Evolutionary conservation across 2,329 filamentous ascomycete species (phyloP), one percentile per base, ranked within the genome.

Genomic region (Fusarium paranaense): DNA sequence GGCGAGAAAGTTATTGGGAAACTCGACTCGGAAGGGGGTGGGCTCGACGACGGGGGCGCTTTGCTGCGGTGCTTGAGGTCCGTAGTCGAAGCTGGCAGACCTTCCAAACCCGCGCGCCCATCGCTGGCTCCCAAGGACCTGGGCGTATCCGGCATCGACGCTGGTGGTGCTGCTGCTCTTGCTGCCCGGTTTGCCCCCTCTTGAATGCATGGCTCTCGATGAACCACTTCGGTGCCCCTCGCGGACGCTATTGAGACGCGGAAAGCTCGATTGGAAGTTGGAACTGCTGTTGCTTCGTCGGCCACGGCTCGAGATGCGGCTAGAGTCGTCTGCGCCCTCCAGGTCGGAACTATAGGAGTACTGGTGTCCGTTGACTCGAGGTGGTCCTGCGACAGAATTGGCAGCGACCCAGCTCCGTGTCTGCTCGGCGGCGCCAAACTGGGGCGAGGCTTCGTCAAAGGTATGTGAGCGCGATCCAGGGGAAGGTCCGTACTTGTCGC

Each of bases 271-370:
- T 76, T 90, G 90, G 77, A 92, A 92, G 80, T 92, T 94, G 38
- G 93, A 94, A 81, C 92, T 93, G 85, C 93, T 96, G 80, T 95
- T 95, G 84, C 94, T 97, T 67, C 94, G 90, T 68, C 92, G 90
- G 16, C 90, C 89, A 59, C 90, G 87, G 72, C 85, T 85, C n/a
- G 89, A 90, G 67, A 87, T 82, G 64, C 86, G 84, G 78, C 86
- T 88, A 20, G 86, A 83, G 73, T 90, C 87, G 79, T 91, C 88
- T 69, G 83, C 83, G n/a, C 82, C 83, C 30, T 92, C 90, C 70
- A 88, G 84, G 77, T 91, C 90, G 56, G 90, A 91, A 80, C 89
- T 91, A 82, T 90, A 91, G n/a, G 89, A 88, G 74, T 89, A 87
- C 50, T 82, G 78, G 67, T 81, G 76, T 59, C 78, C 72, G 73